A percentile compares a stretch with the other conserved stretches of the same genome.
These are phyloP conservation scores for Butyriboletus appendiculatus DNA, from an alignment of 1,284 basidiomycete genomes.

Conservation along the genomic window DNA sequence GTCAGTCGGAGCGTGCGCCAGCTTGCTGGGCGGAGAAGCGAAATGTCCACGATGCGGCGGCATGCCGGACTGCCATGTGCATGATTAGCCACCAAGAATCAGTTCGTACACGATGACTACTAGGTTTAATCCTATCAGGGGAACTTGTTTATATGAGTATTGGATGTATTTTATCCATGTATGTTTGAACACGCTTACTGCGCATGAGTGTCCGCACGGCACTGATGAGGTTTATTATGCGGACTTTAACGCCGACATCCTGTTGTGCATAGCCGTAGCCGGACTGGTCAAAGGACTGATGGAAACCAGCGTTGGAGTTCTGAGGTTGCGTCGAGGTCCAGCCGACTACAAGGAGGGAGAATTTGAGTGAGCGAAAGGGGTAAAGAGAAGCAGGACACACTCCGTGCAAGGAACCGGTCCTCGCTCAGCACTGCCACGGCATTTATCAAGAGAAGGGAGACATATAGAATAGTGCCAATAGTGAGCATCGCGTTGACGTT, in stretches of 20 bases:
- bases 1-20: conserved; percentile 5
- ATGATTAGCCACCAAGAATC: conserved; percentile 52
- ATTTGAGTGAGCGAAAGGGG: conserved; percentile 6
- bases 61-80: conserved; percentile 16
- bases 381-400: conserved; percentile 51
- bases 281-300: conserved; percentile 67
- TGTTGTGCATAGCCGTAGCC: conserved; percentile 51
- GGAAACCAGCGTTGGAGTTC: conserved; percentile 54
- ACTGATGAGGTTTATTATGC: conserved; percentile 88
- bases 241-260: conserved; percentile 80
- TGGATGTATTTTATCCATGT: conserved; percentile 13
- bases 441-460: conserved; percentile 84
- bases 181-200: conserved; percentile 55
- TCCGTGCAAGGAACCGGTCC: conserved; percentile 91
- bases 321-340: conserved; percentile 80
- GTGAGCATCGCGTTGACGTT: conserved; percentile 39
- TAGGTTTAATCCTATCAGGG: conserved; percentile 82
- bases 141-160: conserved; percentile 57
- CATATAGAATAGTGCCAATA: conserved; percentile 71
- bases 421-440: conserved; percentile 94
- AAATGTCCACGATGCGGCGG: conserved; percentile 13
- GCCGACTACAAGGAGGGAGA: conserved; percentile 63
- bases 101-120: conserved; percentile 83
- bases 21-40: conserved; percentile 11
- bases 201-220: conserved; percentile 95